A percentile compares a stretch with the other conserved stretches of the same genome.
These are phyloP conservation scores for Cercospora zeina DNA, from an alignment of 2,329 filamentous ascomycete species.

Conservation along the genomic window DNA sequence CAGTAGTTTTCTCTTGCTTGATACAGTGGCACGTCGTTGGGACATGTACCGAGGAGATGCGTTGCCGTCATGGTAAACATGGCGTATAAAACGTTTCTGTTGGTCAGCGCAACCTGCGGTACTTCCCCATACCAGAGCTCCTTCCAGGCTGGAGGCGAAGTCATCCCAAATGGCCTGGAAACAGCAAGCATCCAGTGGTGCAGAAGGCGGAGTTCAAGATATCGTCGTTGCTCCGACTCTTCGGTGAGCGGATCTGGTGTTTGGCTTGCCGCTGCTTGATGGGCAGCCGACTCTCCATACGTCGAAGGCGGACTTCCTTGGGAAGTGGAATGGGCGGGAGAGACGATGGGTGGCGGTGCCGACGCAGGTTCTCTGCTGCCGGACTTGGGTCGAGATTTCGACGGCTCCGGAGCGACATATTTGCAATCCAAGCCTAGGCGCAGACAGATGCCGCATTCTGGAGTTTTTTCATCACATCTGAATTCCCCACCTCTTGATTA, in stretches of 20 bases:
- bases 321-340: conserved; percentile 23
- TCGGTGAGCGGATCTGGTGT: conserved; percentile 21
- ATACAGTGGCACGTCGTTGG: conserved; percentile 25
- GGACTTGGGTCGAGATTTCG: conserved; percentile 25
- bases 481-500: background rate
- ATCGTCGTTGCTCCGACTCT: conserved; percentile 29
- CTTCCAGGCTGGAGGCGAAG: conserved; percentile 31
- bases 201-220: conserved; percentile 30
- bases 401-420: conserved; percentile 40
- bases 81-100: conserved; percentile 32
- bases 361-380: conserved; percentile 20
- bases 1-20: conserved; percentile 31
- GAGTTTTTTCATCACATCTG: conserved; percentile 55
- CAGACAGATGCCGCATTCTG: conserved; percentile 52
- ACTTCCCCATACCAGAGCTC: conserved; percentile 34
- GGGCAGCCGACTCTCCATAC: conserved; percentile 16
- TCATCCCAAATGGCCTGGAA: conserved; percentile 32
- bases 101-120: conserved; percentile 29
- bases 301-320: conserved; percentile 24
- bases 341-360: conserved; percentile 15
- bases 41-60: conserved; percentile 27
- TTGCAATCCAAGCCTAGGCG: conserved; percentile 53
- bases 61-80: conserved; percentile 33
- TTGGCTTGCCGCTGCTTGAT: conserved; percentile 6
- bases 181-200: conserved; percentile 33